phyloP scores from a whole-genome alignment of 257 asterid species.

The Ballota nigra region DNA sequence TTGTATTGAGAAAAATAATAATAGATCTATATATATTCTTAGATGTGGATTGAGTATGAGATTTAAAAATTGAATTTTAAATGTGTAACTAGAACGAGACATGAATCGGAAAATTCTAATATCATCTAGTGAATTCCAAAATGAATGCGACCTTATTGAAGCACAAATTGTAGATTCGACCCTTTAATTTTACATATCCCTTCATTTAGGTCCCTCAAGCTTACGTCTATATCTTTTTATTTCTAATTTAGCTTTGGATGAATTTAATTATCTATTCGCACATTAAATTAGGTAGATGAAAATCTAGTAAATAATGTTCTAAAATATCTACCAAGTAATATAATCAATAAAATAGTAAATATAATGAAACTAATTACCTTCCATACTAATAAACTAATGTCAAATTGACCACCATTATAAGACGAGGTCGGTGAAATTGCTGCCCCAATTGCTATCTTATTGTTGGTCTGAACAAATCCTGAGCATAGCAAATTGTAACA shows the following conservation, averaged over 20 bases:
- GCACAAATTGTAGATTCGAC: not conserved
- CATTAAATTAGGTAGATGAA: not conserved
- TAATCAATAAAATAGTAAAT: not conserved
- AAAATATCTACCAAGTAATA: not conserved
- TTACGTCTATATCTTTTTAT: not conserved
- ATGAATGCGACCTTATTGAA: too few species aligned
- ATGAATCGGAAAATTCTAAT: too few species aligned
- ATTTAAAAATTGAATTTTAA: too few species aligned
- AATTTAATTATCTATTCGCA: not conserved
- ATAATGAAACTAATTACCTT: conserved; percentile 53
- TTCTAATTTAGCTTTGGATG: too few species aligned
- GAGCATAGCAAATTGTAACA: conserved; percentile 92
- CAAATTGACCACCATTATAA: conserved; percentile 76
- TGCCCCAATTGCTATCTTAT: conserved; percentile 78
- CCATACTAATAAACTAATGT: conserved; percentile 81
- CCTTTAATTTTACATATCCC: not conserved
- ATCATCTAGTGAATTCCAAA: too few species aligned
- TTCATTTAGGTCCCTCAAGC: not conserved
- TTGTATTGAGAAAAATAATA: too few species aligned
- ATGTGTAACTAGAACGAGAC: too few species aligned
- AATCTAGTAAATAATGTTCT: not conserved
- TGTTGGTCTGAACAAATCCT: conserved; percentile 88
- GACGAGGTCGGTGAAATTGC: conserved; percentile 92
- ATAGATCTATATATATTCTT: too few species aligned
- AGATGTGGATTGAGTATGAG: too few species aligned